A percentile compares a stretch with the other conserved stretches of the same genome.
phyloP scores from a whole-genome alignment of 2,329 filamentous ascomycete species.

The Colletotrichum lindemuthianum region DNA sequence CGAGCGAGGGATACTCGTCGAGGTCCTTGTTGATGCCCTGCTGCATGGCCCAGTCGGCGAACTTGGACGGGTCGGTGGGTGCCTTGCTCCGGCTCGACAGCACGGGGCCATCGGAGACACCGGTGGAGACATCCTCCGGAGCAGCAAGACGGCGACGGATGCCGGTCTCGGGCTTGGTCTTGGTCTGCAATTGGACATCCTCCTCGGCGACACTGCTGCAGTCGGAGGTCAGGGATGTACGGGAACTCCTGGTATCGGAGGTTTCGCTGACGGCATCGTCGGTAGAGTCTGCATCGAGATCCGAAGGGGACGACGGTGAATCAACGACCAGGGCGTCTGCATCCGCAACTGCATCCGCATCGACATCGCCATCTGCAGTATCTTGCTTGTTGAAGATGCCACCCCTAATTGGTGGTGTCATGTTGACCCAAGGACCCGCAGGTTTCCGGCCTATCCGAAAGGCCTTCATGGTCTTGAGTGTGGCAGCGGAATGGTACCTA shows the following conservation, averaged over 20 bases:
- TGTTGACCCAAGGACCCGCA: constrained; percentile 64
- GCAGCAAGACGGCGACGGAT: constrained; percentile 29
- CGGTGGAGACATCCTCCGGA: neutral
- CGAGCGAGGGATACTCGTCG: constrained; percentile 61
- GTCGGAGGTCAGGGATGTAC: constrained; percentile 35
- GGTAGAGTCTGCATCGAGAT: constrained; percentile 29
- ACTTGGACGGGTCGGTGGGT: constrained; percentile 41
- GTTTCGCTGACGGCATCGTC: constrained; percentile 30
- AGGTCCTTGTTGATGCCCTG: constrained; percentile 48
- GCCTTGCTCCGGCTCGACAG: constrained; percentile 26
- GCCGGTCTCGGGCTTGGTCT: constrained; percentile 16
- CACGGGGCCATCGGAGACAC: neutral
- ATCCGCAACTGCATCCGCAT: constrained; percentile 8
- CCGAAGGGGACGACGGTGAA: constrained; percentile 30
- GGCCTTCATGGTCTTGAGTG: constrained; percentile 66
- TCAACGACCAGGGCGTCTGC: constrained; percentile 21
- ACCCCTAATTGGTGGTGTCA: constrained; percentile 68
- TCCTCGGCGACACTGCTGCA: constrained; percentile 31
- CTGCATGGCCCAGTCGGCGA: constrained; percentile 49
- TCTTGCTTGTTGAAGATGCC: constrained; percentile 49
- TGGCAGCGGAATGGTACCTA: constrained; percentile 67
- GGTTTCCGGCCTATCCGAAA: constrained; percentile 69
- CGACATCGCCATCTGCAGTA: constrained; percentile 18
- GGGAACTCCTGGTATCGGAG: constrained; percentile 32
- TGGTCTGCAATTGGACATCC: neutral